Evolutionary conservation across 495 filamentous ascomycete genomes (phyloP).

Genomic region (Penicillium arizonense): DNA sequence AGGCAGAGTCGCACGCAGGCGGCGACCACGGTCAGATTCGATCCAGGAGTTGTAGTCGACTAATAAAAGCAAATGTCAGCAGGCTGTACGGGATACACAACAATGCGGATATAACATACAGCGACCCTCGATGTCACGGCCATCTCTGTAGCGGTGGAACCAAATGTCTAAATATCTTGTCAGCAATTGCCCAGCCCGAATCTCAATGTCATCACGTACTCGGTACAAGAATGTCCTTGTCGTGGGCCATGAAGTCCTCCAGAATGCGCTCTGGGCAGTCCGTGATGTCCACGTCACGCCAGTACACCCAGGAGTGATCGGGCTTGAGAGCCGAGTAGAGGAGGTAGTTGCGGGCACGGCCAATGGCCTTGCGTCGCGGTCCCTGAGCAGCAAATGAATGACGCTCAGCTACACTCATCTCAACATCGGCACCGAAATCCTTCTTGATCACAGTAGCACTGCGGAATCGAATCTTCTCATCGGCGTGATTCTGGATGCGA

Average conservation of each 20-base stretch:
- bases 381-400: constrained; percentile 88
- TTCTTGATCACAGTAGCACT: constrained; percentile 84
- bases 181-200: constrained; percentile 13
- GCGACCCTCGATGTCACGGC: constrained; percentile 85
- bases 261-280: constrained; percentile 86
- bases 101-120: constrained; percentile 55
- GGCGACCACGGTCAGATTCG: constrained; percentile 80
- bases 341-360: constrained; percentile 86
- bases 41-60: constrained; percentile 99
- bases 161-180: constrained; percentile 70
- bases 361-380: constrained; percentile 87
- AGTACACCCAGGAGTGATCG: constrained; percentile 98
- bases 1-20: constrained; percentile 66
- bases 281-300: constrained; percentile 94
- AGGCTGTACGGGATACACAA: neutral
- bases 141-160: constrained; percentile 91
- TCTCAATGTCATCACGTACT: constrained; percentile 58
- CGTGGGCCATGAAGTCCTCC: constrained; percentile 93
- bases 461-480: constrained; percentile 71
- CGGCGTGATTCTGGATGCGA: constrained; percentile 79
- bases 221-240: constrained; percentile 89
- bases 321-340: constrained; percentile 81
- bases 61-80: constrained; percentile 31
- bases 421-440: constrained; percentile 71
- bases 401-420: constrained; percentile 75